These are phyloP conservation scores for Labyrinthula sp. DNA, from an alignment of 352 stramenopile species.

Conservation along the genomic window DNA sequence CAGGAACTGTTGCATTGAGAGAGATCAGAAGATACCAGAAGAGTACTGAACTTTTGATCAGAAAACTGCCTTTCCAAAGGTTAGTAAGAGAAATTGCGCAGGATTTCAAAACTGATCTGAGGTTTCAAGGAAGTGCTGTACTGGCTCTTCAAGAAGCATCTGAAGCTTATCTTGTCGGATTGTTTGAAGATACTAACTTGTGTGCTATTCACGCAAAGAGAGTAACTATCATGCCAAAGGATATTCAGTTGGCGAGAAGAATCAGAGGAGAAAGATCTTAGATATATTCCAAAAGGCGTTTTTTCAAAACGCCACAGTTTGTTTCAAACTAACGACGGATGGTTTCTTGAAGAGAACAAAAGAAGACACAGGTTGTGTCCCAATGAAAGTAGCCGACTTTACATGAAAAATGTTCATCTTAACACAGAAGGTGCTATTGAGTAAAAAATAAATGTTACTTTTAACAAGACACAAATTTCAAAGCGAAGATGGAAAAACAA, in stretches of 20 bases:
- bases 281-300: slow-evolving; percentile 1
- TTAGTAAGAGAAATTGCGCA: slow-evolving; percentile 48
- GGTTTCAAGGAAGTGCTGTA: slow-evolving; percentile 80
- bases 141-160: slow-evolving; percentile 67
- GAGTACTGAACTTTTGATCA: slow-evolving; percentile 49
- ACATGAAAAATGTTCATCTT: too few relatives aligned
- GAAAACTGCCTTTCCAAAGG: slow-evolving; percentile 38
- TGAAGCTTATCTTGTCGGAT: slow-evolving; percentile 63
- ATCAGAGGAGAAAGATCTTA: slow-evolving; percentile 46
- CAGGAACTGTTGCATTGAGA: slow-evolving; percentile 44
- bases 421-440: too few relatives aligned
- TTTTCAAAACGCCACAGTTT: too few relatives aligned
- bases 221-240: slow-evolving; percentile 78
- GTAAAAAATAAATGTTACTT: too few relatives aligned
- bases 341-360: too few relatives aligned
- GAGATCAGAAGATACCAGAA: slow-evolving; percentile 74
- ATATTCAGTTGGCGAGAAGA: slow-evolving; percentile 65
- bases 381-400: too few relatives aligned
- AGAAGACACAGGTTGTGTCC: too few relatives aligned
- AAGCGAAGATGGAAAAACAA: too few relatives aligned
- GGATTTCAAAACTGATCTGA: slow-evolving; percentile 76
- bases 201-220: slow-evolving; percentile 73
- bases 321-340: too few relatives aligned
- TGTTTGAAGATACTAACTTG: slow-evolving; percentile 73
- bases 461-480: too few relatives aligned